phyloP scores from a whole-genome alignment of 2,329 filamentous ascomycete species.

The Xylariaceae sp. region DNA sequence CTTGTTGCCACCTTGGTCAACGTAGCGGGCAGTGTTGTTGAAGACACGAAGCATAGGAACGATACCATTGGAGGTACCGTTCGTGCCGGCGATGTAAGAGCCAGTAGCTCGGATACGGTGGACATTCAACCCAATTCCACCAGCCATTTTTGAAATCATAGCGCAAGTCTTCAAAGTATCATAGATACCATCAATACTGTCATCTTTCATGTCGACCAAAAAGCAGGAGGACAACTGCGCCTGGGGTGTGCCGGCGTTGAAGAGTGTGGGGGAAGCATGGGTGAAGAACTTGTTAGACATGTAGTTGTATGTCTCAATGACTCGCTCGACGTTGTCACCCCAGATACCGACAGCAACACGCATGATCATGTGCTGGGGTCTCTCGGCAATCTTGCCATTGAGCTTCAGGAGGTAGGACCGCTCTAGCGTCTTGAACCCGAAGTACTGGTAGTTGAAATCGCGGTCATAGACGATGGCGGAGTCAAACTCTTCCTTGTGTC shows the following conservation, averaged over 20 bases:
- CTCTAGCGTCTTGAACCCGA: slow-evolving; percentile 98
- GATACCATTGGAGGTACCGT: slow-evolving; percentile 95
- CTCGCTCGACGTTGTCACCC: slow-evolving; percentile 89
- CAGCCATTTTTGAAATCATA: slow-evolving; percentile 99
- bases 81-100: slow-evolving; percentile 96
- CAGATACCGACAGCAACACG: slow-evolving; percentile 96
- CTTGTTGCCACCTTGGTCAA: slow-evolving; percentile 99
- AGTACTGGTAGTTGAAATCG: slow-evolving; percentile 99
- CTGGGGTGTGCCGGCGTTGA: slow-evolving; percentile 94
- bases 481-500: slow-evolving; percentile 94
- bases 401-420: slow-evolving; percentile 95
- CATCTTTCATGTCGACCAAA: slow-evolving; percentile 98
- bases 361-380: slow-evolving; percentile 99
- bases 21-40: slow-evolving; percentile 98
- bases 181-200: slow-evolving; percentile 99
- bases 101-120: slow-evolving; percentile 96
- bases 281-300: slow-evolving; percentile 99
- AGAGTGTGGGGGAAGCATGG: slow-evolving; percentile 94
- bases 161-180: slow-evolving; percentile 98
- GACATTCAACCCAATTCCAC: slow-evolving; percentile 93
- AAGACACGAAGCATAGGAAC: slow-evolving; percentile 97
- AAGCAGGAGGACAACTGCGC: slow-evolving; percentile 97
- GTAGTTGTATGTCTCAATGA: slow-evolving; percentile 95
- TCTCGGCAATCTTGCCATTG: slow-evolving; percentile 91
- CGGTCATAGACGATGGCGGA: slow-evolving; percentile 98